Conservation (phyloP, 1,139 yeast species). For the Magnusiomyces sp. region DNA sequence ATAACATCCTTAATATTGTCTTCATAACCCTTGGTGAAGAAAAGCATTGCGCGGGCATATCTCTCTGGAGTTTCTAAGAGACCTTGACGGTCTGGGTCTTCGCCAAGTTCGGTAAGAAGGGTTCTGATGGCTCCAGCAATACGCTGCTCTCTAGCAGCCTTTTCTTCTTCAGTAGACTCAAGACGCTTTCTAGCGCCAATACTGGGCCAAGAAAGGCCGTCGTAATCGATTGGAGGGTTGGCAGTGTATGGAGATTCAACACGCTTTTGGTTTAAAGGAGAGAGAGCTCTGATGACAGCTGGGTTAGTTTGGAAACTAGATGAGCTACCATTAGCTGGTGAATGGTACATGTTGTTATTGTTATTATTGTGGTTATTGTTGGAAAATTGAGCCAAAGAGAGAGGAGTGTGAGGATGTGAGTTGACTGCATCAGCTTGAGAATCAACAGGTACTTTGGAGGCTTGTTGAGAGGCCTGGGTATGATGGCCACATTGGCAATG, state of each 20-base stretch:
- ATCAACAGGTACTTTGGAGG: no score
- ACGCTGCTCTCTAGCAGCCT: constrained; percentile 52
- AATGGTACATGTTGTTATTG: no score
- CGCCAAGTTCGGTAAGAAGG: constrained; percentile 80
- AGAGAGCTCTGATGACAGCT: background rate
- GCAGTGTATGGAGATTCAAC: constrained; percentile 78
- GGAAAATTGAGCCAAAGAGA: no score
- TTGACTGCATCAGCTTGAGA: no score
- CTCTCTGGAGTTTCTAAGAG: constrained; percentile 89
- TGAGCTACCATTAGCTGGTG: no score
- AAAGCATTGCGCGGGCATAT: constrained; percentile 93
- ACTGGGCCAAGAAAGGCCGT: constrained; percentile 93
- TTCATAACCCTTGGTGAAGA: constrained; percentile 92
- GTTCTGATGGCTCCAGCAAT: constrained; percentile 82
- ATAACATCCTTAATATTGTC: constrained; percentile 75
- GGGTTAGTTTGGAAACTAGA: no score
- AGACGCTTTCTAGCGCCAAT: constrained; percentile 67
- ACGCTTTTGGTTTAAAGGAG: constrained; percentile 28
- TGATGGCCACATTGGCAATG: no score
- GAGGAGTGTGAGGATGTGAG: no score
- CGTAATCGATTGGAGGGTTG: constrained; percentile 79
- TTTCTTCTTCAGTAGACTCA: constrained; percentile 56
- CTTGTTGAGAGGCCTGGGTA: no score
- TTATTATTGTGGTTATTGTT: no score
- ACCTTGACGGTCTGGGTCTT: constrained; percentile 84